These are phyloP conservation scores for Chamaenerion angustifolium DNA, from an alignment of 345 rosid species.

Conservation along the genomic window DNA sequence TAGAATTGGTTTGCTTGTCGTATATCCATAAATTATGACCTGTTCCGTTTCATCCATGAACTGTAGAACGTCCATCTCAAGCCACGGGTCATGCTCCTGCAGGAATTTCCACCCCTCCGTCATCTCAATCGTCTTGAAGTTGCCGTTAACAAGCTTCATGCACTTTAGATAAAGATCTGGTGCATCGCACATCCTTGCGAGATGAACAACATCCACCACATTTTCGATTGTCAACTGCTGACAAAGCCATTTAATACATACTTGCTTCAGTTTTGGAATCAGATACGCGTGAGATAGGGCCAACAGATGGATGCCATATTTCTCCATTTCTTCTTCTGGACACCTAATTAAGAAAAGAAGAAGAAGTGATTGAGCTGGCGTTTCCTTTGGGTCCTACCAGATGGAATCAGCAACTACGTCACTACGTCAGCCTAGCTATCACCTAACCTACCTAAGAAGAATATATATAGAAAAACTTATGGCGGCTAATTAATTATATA, in stretches of 20 bases:
- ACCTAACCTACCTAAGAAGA: too few relatives aligned
- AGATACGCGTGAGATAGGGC: slow-evolving; percentile 70
- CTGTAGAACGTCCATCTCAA: slow-evolving; percentile 67
- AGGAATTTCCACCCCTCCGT: slow-evolving; percentile 86
- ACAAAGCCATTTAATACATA: slow-evolving; percentile 36
- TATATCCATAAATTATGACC: slow-evolving; percentile 14
- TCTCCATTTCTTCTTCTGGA: slow-evolving; percentile 48
- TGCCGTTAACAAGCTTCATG: slow-evolving; percentile 32
- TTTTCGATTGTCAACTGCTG: slow-evolving; percentile 45
- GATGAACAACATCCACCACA: slow-evolving; percentile 70
- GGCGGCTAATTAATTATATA: too few relatives aligned
- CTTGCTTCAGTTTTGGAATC: slow-evolving; percentile 59
- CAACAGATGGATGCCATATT: slow-evolving; percentile 69
- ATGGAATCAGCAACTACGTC: too few relatives aligned
- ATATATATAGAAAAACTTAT: too few relatives aligned
- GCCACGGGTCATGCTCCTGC: slow-evolving; percentile 63
- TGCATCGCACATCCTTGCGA: slow-evolving; percentile 76
- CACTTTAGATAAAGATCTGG: slow-evolving; percentile 63
- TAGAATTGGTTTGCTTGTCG: too few relatives aligned
- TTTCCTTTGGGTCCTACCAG: too few relatives aligned
- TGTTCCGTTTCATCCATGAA: slow-evolving; percentile 74
- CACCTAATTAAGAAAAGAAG: slow-evolving; percentile 45
- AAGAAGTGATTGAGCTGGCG: too few relatives aligned
- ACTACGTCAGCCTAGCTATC: too few relatives aligned
- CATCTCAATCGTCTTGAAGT: slow-evolving; percentile 43